These are phyloP conservation scores for Lithohypha guttulata DNA, from an alignment of 2,329 filamentous ascomycete species.

Conservation along the genomic window DNA sequence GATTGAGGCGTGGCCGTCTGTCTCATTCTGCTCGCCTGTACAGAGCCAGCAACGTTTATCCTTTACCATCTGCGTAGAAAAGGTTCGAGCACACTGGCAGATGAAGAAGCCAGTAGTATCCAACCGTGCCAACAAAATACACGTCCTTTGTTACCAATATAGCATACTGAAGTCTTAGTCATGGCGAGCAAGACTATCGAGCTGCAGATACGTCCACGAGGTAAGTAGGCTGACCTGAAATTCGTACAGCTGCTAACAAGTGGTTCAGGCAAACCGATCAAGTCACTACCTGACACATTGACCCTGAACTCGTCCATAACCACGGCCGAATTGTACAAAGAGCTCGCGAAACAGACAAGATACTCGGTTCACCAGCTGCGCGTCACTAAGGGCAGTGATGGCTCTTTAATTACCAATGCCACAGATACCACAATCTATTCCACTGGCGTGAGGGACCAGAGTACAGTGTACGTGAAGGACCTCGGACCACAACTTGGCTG, in stretches of 20 bases:
- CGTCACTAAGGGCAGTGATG: conserved; percentile 55
- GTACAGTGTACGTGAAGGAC: conserved; percentile 76
- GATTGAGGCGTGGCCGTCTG: too few species aligned
- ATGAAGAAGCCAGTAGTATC: too few species aligned
- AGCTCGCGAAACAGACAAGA: conserved; percentile 44
- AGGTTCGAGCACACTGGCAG: too few species aligned
- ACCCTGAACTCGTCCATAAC: conserved; percentile 42
- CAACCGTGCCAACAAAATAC: too few species aligned
- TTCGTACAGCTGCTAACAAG: neutral
- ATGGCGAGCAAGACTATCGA: conserved; percentile 25
- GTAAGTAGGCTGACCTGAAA: conserved; percentile 23
- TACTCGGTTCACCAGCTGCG: conserved; percentile 50
- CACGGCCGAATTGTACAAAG: conserved; percentile 46
- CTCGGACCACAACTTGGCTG: conserved; percentile 83
- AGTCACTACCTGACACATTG: conserved; percentile 47
- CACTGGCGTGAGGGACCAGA: conserved; percentile 48
- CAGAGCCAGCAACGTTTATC: too few species aligned
- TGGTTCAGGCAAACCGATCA: conserved; percentile 49
- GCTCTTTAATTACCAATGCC: conserved; percentile 45
- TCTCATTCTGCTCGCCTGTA: too few species aligned
- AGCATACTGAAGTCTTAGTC: too few species aligned
- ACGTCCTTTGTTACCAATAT: too few species aligned
- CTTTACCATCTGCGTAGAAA: too few species aligned
- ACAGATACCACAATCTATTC: conserved; percentile 42
- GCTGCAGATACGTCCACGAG: conserved; percentile 32